Percentiles rank a stretch among this genome's conserved stretches.
phyloP scores from a whole-genome alignment of 1,284 basidiomycete species.

The Phellinidium pouzarii region DNA sequence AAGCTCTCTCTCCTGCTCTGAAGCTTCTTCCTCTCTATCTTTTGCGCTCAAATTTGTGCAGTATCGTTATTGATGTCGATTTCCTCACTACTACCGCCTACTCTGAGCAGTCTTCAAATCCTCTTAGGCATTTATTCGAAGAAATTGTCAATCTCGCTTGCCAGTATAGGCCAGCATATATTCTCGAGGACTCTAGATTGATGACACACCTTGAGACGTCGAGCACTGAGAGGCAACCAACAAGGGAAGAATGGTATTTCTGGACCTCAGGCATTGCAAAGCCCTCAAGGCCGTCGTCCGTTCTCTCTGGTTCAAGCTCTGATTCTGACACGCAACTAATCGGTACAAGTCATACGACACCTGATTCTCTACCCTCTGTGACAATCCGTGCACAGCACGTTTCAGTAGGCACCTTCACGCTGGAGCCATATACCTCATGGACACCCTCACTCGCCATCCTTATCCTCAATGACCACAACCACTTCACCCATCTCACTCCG shows the following conservation, averaged over 20 bases:
- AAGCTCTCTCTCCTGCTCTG: conserved; percentile 3
- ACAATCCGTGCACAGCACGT: conserved; percentile 14
- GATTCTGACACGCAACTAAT: background rate
- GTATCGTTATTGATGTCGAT: conserved; percentile 16
- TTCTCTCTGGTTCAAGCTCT: too few relatives aligned
- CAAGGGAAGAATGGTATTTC: conserved; percentile 18
- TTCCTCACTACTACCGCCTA: conserved; percentile 8
- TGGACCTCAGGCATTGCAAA: conserved; percentile 11
- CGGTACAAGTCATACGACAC: background rate
- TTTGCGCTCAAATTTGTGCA: background rate
- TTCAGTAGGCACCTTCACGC: conserved; percentile 11
- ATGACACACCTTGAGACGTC: conserved; percentile 14
- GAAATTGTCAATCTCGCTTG: conserved; percentile 5
- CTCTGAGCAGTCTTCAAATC: conserved; percentile 2
- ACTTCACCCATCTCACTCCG: conserved; percentile 8
- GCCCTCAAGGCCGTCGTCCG: background rate
- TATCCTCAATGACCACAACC: conserved; percentile 7
- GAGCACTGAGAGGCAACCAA: conserved; percentile 8
- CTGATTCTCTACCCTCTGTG: conserved; percentile 4
- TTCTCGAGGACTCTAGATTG: conserved; percentile 5
- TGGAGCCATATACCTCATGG: conserved; percentile 12
- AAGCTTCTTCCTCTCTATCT: conserved; percentile 10
- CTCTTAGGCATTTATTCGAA: conserved; percentile 10
- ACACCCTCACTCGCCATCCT: conserved; percentile 14
- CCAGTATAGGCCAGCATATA: conserved; percentile 1